Conservation (phyloP, 257 asterid species). For the Jasminum sambac region DNA sequence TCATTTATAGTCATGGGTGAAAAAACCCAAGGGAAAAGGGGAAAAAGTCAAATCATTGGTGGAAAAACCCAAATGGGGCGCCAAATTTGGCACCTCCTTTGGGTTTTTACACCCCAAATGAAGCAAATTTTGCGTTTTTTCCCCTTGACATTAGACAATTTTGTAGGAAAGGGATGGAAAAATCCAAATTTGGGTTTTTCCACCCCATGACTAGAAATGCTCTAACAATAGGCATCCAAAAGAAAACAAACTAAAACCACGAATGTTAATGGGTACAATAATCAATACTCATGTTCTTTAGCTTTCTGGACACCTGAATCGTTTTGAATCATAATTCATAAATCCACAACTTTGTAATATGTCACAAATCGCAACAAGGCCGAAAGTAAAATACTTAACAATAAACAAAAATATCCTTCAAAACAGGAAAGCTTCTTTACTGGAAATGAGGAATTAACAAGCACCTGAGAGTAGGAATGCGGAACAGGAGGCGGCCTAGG, state of each 20-base stretch:
- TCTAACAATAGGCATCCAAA: not conserved
- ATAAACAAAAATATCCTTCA: not conserved
- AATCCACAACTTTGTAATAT: not conserved
- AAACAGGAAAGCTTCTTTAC: not conserved
- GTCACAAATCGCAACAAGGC: constrained; percentile 13
- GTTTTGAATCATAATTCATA: not conserved
- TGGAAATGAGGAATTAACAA: not conserved
- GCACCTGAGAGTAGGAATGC: constrained; percentile 58
- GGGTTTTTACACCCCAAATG: too few species aligned
- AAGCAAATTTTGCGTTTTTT: too few species aligned
- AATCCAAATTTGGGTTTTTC: too few species aligned
- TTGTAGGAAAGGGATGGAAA: too few species aligned
- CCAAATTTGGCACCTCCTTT: too few species aligned
- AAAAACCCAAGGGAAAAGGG: too few species aligned
- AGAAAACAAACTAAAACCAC: not conserved
- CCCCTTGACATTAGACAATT: too few species aligned
- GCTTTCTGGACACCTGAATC: not conserved
- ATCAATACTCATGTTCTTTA: not conserved
- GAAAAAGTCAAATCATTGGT: too few species aligned
- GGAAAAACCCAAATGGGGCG: too few species aligned
- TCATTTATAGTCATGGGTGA: too few species aligned
- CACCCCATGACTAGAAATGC: too few species aligned
- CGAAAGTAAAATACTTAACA: constrained; percentile 13
- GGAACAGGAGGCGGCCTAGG: constrained; percentile 57
- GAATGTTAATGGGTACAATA: not conserved